A percentile compares a stretch with the other conserved stretches of the same genome.
These are phyloP conservation scores for Nissolia schottii DNA, from an alignment of 306 rosid genomes.

Conservation along the genomic window DNA sequence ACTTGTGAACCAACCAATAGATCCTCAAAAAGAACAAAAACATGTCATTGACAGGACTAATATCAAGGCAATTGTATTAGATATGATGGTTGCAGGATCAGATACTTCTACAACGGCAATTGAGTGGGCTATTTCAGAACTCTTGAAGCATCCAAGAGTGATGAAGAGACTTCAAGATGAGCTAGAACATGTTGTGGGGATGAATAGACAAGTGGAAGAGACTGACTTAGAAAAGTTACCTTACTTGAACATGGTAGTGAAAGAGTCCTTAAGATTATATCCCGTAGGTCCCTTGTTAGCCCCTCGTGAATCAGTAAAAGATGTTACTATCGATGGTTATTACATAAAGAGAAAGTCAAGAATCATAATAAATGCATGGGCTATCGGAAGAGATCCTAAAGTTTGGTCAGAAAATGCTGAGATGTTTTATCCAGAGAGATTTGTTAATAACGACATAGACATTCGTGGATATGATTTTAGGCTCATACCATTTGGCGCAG, in stretches of 20 bases:
- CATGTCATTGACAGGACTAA: slow-evolving; percentile 18
- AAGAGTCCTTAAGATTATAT: slow-evolving; percentile 38
- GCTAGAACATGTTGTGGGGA: slow-evolving; percentile 27
- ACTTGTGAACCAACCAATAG: slow-evolving; percentile 20
- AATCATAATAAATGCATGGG: slow-evolving; percentile 33
- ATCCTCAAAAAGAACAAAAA: slow-evolving; percentile 24
- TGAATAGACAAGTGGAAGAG: slow-evolving; percentile 35
- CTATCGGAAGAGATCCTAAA: slow-evolving; percentile 34
- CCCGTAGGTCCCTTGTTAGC: slow-evolving; percentile 25
- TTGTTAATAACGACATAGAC: slow-evolving; percentile 8
- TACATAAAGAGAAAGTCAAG: slow-evolving; percentile 26
- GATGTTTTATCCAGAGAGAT: slow-evolving; percentile 39
- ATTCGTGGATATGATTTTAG: slow-evolving; percentile 27
- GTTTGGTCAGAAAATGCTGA: slow-evolving; percentile 37
- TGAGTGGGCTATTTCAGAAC: slow-evolving; percentile 44
- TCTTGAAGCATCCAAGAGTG: slow-evolving; percentile 36
- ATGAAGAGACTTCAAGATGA: slow-evolving; percentile 43
- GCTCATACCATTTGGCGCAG: slow-evolving; percentile 45
- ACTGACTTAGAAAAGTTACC: slow-evolving; percentile 21
- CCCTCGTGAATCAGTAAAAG: slow-evolving; percentile 31
- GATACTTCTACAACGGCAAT: slow-evolving; percentile 15
- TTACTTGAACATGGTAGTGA: slow-evolving; percentile 37
- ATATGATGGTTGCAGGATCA: slow-evolving; percentile 26
- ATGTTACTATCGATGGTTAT: slow-evolving; percentile 31
- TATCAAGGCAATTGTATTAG: slow-evolving; percentile 33